Percentiles rank a stretch among this genome's conserved stretches.
These are phyloP conservation scores for Toxicodendron radicans DNA, from an alignment of 345 rosid genomes.

Conservation along the genomic window DNA sequence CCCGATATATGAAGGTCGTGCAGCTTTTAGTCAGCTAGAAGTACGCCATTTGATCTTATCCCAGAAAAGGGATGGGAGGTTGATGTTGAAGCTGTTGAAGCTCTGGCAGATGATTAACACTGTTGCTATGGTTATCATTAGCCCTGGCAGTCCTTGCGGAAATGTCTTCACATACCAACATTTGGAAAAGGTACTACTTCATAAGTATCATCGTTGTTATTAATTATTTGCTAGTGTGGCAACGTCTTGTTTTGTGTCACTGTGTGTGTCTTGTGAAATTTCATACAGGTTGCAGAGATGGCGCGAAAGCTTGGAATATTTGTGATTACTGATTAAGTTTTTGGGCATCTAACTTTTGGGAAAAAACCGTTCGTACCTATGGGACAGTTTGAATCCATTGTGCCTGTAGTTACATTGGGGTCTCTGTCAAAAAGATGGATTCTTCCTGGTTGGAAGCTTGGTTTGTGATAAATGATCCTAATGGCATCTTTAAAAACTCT, in stretches of 20 bases:
- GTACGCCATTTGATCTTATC: constrained; percentile 20
- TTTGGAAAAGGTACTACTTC: constrained; percentile 48
- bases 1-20: constrained; percentile 26
- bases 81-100: constrained; percentile 28
- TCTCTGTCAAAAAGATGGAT: constrained; percentile 64
- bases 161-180: constrained; percentile 45
- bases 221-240: not conserved
- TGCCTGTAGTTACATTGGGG: constrained; percentile 56
- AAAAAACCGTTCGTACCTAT: constrained; percentile 49
- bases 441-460: constrained; percentile 69
- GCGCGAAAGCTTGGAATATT: constrained; percentile 47
- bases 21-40: constrained; percentile 21
- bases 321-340: constrained; percentile 63
- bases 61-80: constrained; percentile 43
- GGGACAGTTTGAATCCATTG: constrained; percentile 53
- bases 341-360: constrained; percentile 47
- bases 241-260: not conserved
- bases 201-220: not conserved
- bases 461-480: constrained; percentile 48
- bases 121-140: constrained; percentile 31
- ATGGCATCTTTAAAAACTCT: constrained; percentile 34
- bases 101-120: constrained; percentile 33
- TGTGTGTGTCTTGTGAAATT: not conserved
- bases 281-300: constrained; percentile 44
- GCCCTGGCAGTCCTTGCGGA: constrained; percentile 60